Base-by-base conservation (phyloP, 768 basidiomycete species). In the Aureoboletus auriporus region DNA sequence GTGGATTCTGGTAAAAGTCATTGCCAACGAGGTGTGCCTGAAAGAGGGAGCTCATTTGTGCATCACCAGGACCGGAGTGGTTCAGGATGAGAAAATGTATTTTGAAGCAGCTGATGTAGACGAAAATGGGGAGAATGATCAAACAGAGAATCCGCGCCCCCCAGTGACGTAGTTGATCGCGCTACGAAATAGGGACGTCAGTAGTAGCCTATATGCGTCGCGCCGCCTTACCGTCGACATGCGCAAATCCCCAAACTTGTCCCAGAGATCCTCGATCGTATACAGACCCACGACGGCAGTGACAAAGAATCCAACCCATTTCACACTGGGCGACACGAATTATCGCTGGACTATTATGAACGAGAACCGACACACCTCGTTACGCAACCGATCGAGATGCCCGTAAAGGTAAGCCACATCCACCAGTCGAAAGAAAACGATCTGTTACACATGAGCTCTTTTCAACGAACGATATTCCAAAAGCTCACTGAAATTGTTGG, bases 41-140 rank as follows among this genome's bases (percentile, higher is more conserved):
- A 80, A 99, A 99, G 16, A 98, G 75, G 8, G 93, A 96, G 65
- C 89, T 92, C 95, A 99, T 99, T 66, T 98, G 95, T 2, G 95
- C 88, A 63, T 99, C 95, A 13, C 95, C 96, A 17, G 96, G 91
- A 34, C 95, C 95, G 12, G 91, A 87, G 54, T 93, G 91, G 65
- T 90, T 94, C 43, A 99, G 74, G 53, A 99, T 78, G 65, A 97
- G 65, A 73, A 99, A 99, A 67, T 99, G 96, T 16, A 96, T 74
- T 69, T 98, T 96, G 84, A 99, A 99, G 17, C 83, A 88, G 14
- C 82, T 70, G 81, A 94, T 89, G 73, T 96, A 99, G 56, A 97
- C 90, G 51, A 92, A 75, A 57, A 94, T 79, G 1, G 96, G 96
- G 7, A 98, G 71, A 51, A 95, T 59, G 58, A 98, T 97, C 35